A percentile compares a stretch with the other conserved stretches of the same genome.
Evolutionary conservation across 140 eudicot species (phyloP).

Genomic region (Flaveria floridana): DNA sequence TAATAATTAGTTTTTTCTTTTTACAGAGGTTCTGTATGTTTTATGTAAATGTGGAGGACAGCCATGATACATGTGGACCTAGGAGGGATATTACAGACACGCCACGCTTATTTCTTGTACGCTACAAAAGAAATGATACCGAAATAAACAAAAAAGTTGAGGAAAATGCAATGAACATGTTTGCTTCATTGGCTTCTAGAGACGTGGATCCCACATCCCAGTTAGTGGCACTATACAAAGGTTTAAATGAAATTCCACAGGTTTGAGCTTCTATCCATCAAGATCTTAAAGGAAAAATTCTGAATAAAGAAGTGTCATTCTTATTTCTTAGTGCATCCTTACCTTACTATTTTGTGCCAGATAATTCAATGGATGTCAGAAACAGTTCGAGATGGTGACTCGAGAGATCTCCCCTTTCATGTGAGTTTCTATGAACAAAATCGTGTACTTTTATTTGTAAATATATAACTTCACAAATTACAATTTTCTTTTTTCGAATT

Average conservation of each 20-base stretch:
- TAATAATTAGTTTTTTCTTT: neutral
- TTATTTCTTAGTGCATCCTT: neutral
- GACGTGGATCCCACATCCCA: constrained; percentile 83
- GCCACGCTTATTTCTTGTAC: constrained; percentile 68
- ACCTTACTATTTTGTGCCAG: constrained; percentile 41
- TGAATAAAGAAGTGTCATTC: neutral
- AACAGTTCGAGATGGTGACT: constrained; percentile 72
- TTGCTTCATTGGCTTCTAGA: constrained; percentile 42
- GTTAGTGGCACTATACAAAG: constrained; percentile 86
- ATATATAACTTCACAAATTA: constrained; percentile 8
- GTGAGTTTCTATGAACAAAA: constrained; percentile 50
- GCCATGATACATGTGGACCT: constrained; percentile 85
- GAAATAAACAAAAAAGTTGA: constrained; percentile 38
- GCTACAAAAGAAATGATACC: constrained; percentile 61
- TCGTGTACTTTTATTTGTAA: neutral
- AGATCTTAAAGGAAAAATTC: neutral
- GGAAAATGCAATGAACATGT: constrained; percentile 42
- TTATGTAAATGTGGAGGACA: constrained; percentile 65
- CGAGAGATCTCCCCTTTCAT: constrained; percentile 72
- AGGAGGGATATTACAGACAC: constrained; percentile 63
- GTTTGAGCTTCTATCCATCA: constrained; percentile 40
- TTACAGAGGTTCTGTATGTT: constrained; percentile 76
- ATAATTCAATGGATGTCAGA: constrained; percentile 79
- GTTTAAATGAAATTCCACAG: constrained; percentile 65
- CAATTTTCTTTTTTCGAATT: neutral